Base-by-base conservation (phyloP, 208 protist genomes). In the Leishmania amazonensis region DNA sequence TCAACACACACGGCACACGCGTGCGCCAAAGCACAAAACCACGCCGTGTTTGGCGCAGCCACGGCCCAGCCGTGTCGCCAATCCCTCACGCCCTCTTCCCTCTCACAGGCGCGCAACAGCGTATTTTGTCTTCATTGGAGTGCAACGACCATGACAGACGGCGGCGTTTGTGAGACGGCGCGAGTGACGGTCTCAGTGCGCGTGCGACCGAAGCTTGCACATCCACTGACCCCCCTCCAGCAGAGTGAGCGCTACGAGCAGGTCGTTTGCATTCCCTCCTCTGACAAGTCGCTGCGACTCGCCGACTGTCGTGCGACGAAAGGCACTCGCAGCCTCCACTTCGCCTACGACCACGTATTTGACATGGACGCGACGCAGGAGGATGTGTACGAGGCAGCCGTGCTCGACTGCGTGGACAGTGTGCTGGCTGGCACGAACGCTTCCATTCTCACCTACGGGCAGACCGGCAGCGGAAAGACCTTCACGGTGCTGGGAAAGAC, bases 381-480 rank as follows among this genome's bases (percentile, higher is more conserved):
- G 70, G 92, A 97, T 8, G 78, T 98, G 24, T 98, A 97, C 79
- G 93, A 97, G 71, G 84, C 85, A 0, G 85, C 93, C 17, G 93
- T 88, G 8, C 71, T 91, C 28, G 83, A 88, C 19, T 86, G 82
- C 4, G 94, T 97, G 65, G 86, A 95, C 17, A 74, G 85, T 40
- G 87, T 89, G 17, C 78, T 98, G 54, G 47, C 79, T 7, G 95
- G 92, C 76, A 88, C 83, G 7, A 96, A 94, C 83, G 83, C 90
- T 31, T 87, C 86, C 3, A 73, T 97, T 42, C 80, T 96, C 47
- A 87, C 93, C 19, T 97, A 97, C 75, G 95, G 96, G 13, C 94
- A 98, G 81, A 98, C 93, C 2, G 94, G 95, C 38, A 96, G 91
- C 73, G 97, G 97, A 11, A 97, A 97, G 85, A 96, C 94, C 17